Evolutionary conservation across 768 basidiomycete species (phyloP).

Genomic region (Pisolithus marmoratus): DNA sequence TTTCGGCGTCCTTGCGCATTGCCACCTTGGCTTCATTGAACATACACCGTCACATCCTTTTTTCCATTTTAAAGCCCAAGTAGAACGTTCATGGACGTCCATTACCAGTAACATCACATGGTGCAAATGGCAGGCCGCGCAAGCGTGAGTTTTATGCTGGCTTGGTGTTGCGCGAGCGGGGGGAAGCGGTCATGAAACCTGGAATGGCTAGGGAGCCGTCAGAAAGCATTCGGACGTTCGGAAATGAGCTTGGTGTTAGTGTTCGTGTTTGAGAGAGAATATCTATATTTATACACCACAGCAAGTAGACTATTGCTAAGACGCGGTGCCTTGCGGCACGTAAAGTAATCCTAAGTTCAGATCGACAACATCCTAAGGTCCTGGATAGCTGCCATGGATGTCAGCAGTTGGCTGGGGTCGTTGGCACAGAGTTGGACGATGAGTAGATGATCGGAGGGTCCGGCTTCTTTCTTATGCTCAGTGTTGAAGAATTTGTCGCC

Average conservation of each 20-base stretch:
- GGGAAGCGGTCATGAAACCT: slow-evolving; percentile 28
- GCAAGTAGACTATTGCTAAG: too few relatives aligned
- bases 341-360: slow-evolving; percentile 90
- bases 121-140: slow-evolving; percentile 97
- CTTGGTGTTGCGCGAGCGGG: slow-evolving; percentile 73
- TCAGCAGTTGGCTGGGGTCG: slow-evolving; percentile 70
- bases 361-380: slow-evolving; percentile 85
- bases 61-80: slow-evolving; percentile 81
- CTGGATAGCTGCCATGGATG: slow-evolving; percentile 72
- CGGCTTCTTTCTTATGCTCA: slow-evolving; percentile 74
- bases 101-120: slow-evolving; percentile 92
- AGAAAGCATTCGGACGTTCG: slow-evolving; percentile 89
- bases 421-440: slow-evolving; percentile 95
- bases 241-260: slow-evolving; percentile 97
- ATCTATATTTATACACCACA: slow-evolving; percentile 23
- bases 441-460: slow-evolving; percentile 66
- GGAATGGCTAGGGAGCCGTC: slow-evolving; percentile 34
- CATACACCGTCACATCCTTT: slow-evolving; percentile 79
- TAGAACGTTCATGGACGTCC: slow-evolving; percentile 83
- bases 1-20: slow-evolving; percentile 85
- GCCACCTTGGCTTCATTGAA: slow-evolving; percentile 85
- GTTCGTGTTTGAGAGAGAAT: slow-evolving; percentile 72
- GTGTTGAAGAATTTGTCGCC: slow-evolving; percentile 63
- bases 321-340: too few relatives aligned
- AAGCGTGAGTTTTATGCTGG: slow-evolving; percentile 98